These are phyloP conservation scores for Monilinia laxa DNA, from an alignment of 2,329 filamentous ascomycete species.

Conservation along the genomic window DNA sequence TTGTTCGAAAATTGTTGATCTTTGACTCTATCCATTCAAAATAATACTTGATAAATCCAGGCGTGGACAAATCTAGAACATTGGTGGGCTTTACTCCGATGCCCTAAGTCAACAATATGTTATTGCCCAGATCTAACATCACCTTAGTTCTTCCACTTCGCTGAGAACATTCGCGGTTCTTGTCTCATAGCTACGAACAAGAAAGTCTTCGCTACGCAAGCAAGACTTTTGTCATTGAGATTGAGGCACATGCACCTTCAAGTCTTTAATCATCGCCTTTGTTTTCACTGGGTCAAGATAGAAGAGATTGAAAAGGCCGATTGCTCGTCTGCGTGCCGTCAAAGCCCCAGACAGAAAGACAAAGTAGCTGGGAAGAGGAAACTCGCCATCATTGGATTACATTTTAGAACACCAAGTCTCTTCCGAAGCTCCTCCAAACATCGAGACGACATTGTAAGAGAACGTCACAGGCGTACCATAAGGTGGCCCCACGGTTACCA, in stretches of 20 bases:
- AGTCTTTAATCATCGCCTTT: neutral
- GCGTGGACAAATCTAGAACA: neutral
- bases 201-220: neutral
- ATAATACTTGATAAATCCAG: neutral
- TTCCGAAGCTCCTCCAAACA: neutral
- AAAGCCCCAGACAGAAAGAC: neutral
- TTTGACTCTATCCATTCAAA: neutral
- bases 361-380: neutral
- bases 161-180: neutral
- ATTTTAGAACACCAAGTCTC: neutral
- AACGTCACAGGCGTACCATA: neutral
- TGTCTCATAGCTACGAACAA: neutral
- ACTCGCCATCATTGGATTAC: neutral
- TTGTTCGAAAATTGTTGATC: neutral
- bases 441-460: too few relatives aligned
- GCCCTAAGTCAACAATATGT: neutral
- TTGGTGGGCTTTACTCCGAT: neutral
- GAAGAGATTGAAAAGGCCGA: neutral
- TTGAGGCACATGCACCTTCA: slow-evolving; percentile 5
- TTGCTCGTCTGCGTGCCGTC: neutral
- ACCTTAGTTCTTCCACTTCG: neutral
- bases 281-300: slow-evolving; percentile 9
- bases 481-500: neutral
- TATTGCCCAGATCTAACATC: neutral
- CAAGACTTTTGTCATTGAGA: neutral